A percentile compares a stretch with the other conserved stretches of the same genome.
These are phyloP conservation scores for Hypoxylon sp. DNA, from an alignment of 2,329 filamentous ascomycete genomes.

Conservation along the genomic window DNA sequence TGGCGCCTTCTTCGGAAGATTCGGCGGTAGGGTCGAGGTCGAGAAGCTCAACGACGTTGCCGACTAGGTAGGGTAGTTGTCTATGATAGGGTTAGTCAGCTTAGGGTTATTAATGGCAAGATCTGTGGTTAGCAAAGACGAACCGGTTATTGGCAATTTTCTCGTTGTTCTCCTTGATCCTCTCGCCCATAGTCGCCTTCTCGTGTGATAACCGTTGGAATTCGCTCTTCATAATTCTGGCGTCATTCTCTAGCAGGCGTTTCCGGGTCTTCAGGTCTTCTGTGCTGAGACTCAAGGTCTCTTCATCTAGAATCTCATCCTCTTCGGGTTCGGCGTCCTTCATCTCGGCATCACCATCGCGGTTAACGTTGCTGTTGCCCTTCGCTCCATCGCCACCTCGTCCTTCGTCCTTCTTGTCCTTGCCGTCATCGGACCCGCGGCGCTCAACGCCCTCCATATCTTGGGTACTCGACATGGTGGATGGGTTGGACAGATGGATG, in stretches of 20 bases:
- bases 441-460: conserved; percentile 48
- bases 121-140: conserved; percentile 46
- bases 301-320: conserved; percentile 89
- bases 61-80: conserved; percentile 97
- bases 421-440: conserved; percentile 51
- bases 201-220: conserved; percentile 94
- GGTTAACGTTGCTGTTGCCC: conserved; percentile 64
- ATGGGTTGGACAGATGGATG: conserved; percentile 22
- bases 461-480: conserved; percentile 54
- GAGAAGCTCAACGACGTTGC: conserved; percentile 96
- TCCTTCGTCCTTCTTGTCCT: conserved; percentile 70
- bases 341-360: conserved; percentile 89
- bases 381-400: conserved; percentile 70
- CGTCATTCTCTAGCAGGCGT: conserved; percentile 95
- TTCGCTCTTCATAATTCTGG: conserved; percentile 98
- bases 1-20: conserved; percentile 96
- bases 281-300: conserved; percentile 93
- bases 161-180: conserved; percentile 98
- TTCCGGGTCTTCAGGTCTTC: conserved; percentile 93
- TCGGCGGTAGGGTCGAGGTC: conserved; percentile 97
- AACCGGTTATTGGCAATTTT: conserved; percentile 99
- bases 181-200: conserved; percentile 95
- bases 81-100: conserved; percentile 62
- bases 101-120: conserved; percentile 18
- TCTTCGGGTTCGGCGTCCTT: conserved; percentile 82